Evolutionary conservation across 2,329 filamentous ascomycete genomes (phyloP).

Genomic region (Aspergillus proliferans): DNA sequence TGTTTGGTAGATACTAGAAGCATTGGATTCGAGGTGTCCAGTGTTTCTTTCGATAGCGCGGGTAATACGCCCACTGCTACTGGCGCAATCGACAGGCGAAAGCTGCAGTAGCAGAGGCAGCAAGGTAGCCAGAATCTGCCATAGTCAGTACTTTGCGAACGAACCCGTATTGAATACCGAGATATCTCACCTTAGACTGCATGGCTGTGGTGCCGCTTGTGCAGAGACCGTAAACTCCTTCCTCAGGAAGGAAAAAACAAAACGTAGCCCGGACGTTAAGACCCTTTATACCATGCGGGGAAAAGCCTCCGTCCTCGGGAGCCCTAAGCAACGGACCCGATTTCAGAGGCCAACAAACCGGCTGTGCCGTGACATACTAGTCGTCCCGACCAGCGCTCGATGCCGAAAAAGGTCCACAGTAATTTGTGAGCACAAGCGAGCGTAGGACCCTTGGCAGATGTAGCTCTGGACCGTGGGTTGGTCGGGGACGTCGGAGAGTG

Average conservation of each 20-base stretch:
- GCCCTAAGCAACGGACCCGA: neutral
- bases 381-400: neutral
- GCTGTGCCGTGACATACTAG: neutral
- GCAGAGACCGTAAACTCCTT: too few species aligned
- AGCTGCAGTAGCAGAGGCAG: neutral
- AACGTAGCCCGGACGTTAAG: neutral
- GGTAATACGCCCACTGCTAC: conserved; percentile 1
- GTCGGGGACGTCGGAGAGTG: too few species aligned
- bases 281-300: neutral
- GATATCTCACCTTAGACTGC: neutral
- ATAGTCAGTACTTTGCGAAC: neutral
- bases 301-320: neutral
- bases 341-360: neutral
- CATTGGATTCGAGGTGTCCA: conserved; percentile 2
- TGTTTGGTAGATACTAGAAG: conserved; percentile 39
- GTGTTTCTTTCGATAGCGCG: conserved; percentile 13
- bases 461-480: too few species aligned
- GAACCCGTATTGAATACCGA: neutral
- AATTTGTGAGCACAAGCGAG: neutral
- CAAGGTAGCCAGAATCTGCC: neutral
- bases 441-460: too few species aligned
- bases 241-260: neutral
- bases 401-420: neutral
- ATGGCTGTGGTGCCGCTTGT: neutral
- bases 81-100: neutral